Base-by-base conservation (phyloP, 1,139 yeast genomes). In the Saccharomycopsis phalli region DNA sequence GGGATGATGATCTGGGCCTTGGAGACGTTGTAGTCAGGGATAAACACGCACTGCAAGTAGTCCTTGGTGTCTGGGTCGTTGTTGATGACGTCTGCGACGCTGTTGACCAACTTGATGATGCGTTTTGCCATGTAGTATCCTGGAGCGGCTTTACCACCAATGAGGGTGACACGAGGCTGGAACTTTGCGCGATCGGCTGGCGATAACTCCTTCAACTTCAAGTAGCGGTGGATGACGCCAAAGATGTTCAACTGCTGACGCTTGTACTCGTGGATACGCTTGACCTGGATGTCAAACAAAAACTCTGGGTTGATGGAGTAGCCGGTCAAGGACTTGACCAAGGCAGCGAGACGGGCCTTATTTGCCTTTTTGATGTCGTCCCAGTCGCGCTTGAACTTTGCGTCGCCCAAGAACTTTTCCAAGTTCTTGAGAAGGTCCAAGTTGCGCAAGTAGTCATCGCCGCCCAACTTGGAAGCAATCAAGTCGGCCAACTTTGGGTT, bases 81-180 rank as follows among this genome's bases (percentile, higher is more conserved):
- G 62, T 87, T 87, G 49, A 87, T 76, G 37, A 84, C 91, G 7
- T 74, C 76, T 27, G 86, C 81, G 31, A 86, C 95, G 44, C 81
- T 65, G 59, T 83, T 86, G 55, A 87, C 74, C 60, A 87, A 69
- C 61, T 86, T 86, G 57, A 87, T 87, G 53, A 88, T 82, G 44
- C 82, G 73, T 64, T 87, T 87, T 48, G 96, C 96, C 78, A 87
- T 83, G 66, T 83, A 87, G 61, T 87, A 88, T 49, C 96, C 96
- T 18, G 97, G 96, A 10, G 97, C 96, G 44, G 94, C 83, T 63
- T 87, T 87, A 58, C 97, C 96, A 51, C 96, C 96, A 59, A 87
- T 79, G 46, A 87, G 73, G 28, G 79, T 73, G 41, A 83, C 93
- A 58, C 82, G 81, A 45, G 95, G 78, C 47, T 77, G 72, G 60